A percentile compares a stretch with the other conserved stretches of the same genome.
Evolutionary conservation across 2,329 filamentous ascomycete genomes (phyloP).

Genomic region (Colletotrichum ledebouriae): DNA sequence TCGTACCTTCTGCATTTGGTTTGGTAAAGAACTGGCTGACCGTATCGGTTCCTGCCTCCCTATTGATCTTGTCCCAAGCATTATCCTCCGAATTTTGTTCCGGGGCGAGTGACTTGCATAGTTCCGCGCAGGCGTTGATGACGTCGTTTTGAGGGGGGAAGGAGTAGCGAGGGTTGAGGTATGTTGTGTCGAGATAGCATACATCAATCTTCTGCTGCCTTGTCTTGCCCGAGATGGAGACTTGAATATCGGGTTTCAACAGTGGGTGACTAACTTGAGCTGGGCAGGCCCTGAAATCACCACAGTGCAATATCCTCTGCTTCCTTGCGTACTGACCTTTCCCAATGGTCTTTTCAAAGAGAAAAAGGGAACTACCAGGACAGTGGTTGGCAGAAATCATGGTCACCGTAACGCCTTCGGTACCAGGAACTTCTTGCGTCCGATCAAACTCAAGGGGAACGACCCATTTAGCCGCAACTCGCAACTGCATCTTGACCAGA

Average conservation of each 20-base stretch:
- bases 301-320: conserved; percentile 92
- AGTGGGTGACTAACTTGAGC: conserved; percentile 87
- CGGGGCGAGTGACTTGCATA: conserved; percentile 84
- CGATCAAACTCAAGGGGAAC: conserved; percentile 88
- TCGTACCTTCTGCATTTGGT: conserved; percentile 48
- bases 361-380: conserved; percentile 91
- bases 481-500: conserved; percentile 86
- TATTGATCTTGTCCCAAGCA: conserved; percentile 60
- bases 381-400: conserved; percentile 99
- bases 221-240: conserved; percentile 77
- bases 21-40: conserved; percentile 68
- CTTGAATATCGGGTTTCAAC: conserved; percentile 79
- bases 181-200: conserved; percentile 97
- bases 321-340: conserved; percentile 70
- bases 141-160: conserved; percentile 93
- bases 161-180: conserved; percentile 93
- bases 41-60: conserved; percentile 56
- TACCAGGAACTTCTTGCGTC: conserved; percentile 82
- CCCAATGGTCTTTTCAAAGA: conserved; percentile 85
- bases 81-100: conserved; percentile 66
- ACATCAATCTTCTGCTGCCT: conserved; percentile 91
- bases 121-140: conserved; percentile 86
- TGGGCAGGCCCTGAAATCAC: conserved; percentile 92
- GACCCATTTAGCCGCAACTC: conserved; percentile 88
- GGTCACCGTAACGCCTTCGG: conserved; percentile 85